Base-by-base conservation (phyloP, 257 asterid genomes). In the Nicotiana undulata region DNA sequence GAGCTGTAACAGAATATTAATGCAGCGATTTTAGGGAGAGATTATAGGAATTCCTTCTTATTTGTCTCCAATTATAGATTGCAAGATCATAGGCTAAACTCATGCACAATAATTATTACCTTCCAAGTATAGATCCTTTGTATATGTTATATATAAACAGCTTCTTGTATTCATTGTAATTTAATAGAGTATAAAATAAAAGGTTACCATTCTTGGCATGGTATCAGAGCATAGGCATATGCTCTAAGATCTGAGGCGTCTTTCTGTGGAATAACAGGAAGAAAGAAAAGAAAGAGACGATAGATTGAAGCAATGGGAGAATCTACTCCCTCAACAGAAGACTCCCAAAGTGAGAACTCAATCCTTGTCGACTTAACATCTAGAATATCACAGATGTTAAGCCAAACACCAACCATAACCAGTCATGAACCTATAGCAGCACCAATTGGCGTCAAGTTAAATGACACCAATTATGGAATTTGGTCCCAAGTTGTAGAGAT, bases 401-500 rank as follows among this genome's bases (percentile, higher is more conserved):
- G 9, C 8, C 22, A 53, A 53, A 53, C 22, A 53, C 18, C 22
- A 17, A 53, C 2, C 6, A 6, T 15, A 53, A 16, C 46, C 8
- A 37, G 9, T 7, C 10, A 37, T 37, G 46, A 37, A 37, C 46
- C 10, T 37, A 37, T 37, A 37, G 9, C 46, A 37, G 46, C 46
- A 37, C 46, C 3, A 7, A 37, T 37, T 37, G 46, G 10, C 9
- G 44, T 37, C 46, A 37, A 37, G 10, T 37, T 7, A 37, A 37
- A 77, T 20, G 63, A 17, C 0, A 37, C 70, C 34, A 76, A 82
- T 10, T 79, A 79, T 78, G 76, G 9, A 7, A 12, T 79, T 0
- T 83, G 46, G 18, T 52, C 58, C 5, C 58, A 52, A 15, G 58
- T 83, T 59, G 77, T 79, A 26, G 20, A 81, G 49, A 75, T 52